Evolutionary conservation across 202 grass and related monocot genomes (phyloP).

Genomic region (Panicum hallii): DNA sequence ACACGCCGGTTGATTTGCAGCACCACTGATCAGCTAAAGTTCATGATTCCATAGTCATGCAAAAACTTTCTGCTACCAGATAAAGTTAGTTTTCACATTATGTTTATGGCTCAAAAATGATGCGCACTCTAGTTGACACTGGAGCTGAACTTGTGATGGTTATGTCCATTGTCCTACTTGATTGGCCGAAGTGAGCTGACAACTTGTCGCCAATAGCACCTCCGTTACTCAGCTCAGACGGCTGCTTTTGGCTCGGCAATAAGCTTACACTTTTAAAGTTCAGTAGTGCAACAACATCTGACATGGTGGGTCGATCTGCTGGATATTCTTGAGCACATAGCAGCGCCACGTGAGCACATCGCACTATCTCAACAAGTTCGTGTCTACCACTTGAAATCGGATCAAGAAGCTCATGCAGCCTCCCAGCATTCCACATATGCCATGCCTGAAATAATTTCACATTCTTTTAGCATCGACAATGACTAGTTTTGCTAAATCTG

Average conservation of each 20-base stretch:
- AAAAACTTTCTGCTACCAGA: too few species aligned
- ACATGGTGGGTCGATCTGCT: slow-evolving; percentile 44
- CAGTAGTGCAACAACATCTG: slow-evolving; percentile 45
- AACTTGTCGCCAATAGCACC: background rate
- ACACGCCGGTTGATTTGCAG: too few species aligned
- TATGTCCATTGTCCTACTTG: slow-evolving; percentile 51
- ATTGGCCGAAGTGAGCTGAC: background rate
- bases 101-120: slow-evolving; percentile 11
- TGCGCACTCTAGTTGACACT: slow-evolving; percentile 46
- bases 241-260: slow-evolving; percentile 33
- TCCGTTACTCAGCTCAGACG: background rate
- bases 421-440: slow-evolving; percentile 48
- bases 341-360: slow-evolving; percentile 40
- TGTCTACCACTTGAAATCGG: background rate
- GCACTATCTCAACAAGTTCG: slow-evolving; percentile 3
- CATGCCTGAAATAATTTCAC: slow-evolving; percentile 49
- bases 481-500: too few species aligned
- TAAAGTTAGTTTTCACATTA: background rate
- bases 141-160: slow-evolving; percentile 44
- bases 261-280: slow-evolving; percentile 25
- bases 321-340: slow-evolving; percentile 56
- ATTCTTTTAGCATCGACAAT: too few species aligned
- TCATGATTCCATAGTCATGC: too few species aligned
- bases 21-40: too few species aligned
- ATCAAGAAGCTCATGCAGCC: slow-evolving; percentile 45